phyloP scores from a whole-genome alignment of 1,284 basidiomycete genomes.

The Cryptococcus sp. region DNA sequence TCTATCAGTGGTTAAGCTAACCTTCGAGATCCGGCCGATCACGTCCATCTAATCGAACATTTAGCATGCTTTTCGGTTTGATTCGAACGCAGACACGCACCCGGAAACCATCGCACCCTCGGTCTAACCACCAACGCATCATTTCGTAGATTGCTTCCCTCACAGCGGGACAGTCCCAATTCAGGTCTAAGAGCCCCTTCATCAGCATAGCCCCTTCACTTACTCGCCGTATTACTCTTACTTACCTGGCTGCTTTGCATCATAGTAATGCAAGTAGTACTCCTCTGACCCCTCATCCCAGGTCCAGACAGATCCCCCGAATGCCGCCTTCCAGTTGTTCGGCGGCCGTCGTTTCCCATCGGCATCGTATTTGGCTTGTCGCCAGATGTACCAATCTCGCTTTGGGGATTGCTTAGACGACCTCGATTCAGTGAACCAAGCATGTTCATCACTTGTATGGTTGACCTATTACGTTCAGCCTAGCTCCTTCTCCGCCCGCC shows the following conservation, averaged over 20 bases:
- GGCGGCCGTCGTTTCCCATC: constrained; percentile 40
- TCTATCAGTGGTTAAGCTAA: too few species aligned
- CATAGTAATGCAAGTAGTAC: constrained; percentile 24
- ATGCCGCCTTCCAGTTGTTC: constrained; percentile 50
- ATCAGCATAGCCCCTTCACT: too few species aligned
- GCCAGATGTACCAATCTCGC: constrained; percentile 53
- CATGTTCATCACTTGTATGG: too few species aligned
- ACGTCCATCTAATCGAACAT: too few species aligned
- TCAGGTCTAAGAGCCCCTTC: too few species aligned
- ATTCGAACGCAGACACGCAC: constrained; percentile 8
- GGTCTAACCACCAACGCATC: constrained; percentile 53
- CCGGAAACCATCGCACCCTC: constrained; percentile 54
- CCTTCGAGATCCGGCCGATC: too few species aligned
- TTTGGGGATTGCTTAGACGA: constrained; percentile 42
- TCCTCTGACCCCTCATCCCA: constrained; percentile 54
- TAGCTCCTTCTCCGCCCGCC: too few species aligned
- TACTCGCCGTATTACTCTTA: too few species aligned
- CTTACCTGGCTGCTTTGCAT: too few species aligned
- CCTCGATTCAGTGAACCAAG: too few species aligned
- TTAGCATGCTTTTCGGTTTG: constrained; percentile 33
- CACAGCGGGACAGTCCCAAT: constrained; percentile 33
- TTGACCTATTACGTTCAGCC: too few species aligned
- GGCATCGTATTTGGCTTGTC: constrained; percentile 35
- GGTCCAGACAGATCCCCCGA: constrained; percentile 45
- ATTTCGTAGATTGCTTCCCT: constrained; percentile 40